These are phyloP conservation scores for Trichoderma hamatum DNA, from an alignment of 2,329 filamentous ascomycete genomes.

Conservation along the genomic window DNA sequence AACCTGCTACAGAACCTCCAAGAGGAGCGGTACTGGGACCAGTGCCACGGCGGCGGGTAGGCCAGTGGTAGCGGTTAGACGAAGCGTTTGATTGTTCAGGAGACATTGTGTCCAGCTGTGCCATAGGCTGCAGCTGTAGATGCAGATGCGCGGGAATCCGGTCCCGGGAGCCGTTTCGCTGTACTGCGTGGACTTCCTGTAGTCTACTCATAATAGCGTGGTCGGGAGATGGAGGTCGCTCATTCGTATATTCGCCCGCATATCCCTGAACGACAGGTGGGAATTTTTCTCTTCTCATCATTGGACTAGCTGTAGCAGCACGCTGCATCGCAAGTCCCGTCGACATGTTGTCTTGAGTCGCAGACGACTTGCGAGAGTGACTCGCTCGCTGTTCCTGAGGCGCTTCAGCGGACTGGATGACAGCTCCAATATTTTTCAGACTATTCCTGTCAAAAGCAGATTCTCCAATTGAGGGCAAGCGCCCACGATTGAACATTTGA, in stretches of 20 bases:
- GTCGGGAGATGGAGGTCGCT: conserved; percentile 63
- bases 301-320: conserved; percentile 68
- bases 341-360: conserved; percentile 45
- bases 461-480: conserved; percentile 80
- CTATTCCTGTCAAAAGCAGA: conserved; percentile 39
- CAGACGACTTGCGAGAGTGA: conserved; percentile 44
- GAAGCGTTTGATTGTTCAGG: conserved; percentile 59
- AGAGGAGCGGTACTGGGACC: conserved; percentile 51
- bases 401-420: conserved; percentile 34
- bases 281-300: conserved; percentile 59
- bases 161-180: conserved; percentile 72
- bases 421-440: conserved; percentile 35
- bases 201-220: conserved; percentile 66
- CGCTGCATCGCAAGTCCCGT: conserved; percentile 58
- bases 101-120: conserved; percentile 59
- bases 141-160: conserved; percentile 73
- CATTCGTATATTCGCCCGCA: conserved; percentile 39
- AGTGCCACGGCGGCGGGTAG: conserved; percentile 55
- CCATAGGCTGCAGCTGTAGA: conserved; percentile 65
- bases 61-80: conserved; percentile 59
- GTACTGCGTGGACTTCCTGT: conserved; percentile 57
- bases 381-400: conserved; percentile 36
- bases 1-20: conserved; percentile 57
- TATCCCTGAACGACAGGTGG: conserved; percentile 40
- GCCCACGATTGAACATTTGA: conserved; percentile 61